Percentiles rank a stretch among this genome's conserved stretches.
These are phyloP conservation scores for Macrotyloma uniflorum DNA, from an alignment of 306 rosid genomes.

Conservation along the genomic window DNA sequence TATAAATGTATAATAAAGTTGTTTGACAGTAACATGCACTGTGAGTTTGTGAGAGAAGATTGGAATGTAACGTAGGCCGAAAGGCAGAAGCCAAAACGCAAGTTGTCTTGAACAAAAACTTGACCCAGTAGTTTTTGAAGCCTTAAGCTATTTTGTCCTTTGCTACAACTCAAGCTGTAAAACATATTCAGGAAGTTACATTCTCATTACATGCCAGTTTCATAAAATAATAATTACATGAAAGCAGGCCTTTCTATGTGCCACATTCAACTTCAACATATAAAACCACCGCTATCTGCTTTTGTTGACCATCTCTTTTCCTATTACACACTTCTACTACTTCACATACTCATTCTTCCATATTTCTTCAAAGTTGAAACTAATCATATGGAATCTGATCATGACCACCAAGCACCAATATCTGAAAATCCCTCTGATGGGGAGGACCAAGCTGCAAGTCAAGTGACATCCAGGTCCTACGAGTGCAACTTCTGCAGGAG, in stretches of 20 bases:
- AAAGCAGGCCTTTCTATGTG: slow-evolving; percentile 51
- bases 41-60: slow-evolving; percentile 10
- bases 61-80: slow-evolving; percentile 13
- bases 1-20: no score
- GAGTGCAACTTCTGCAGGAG: slow-evolving; percentile 82
- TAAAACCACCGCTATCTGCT: slow-evolving; percentile 19
- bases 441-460: slow-evolving; percentile 37
- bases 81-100: slow-evolving; percentile 31
- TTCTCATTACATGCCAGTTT: slow-evolving; percentile 33
- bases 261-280: slow-evolving; percentile 11
- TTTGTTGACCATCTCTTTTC: slow-evolving; percentile 39
- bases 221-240: slow-evolving; percentile 29
- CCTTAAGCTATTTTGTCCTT: slow-evolving; percentile 46
- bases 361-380: slow-evolving; percentile 4
- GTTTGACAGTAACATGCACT: slow-evolving; percentile 33
- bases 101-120: not conserved
- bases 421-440: slow-evolving; percentile 36
- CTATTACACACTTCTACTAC: not conserved
- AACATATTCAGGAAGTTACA: slow-evolving; percentile 35
- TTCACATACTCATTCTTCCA: not conserved
- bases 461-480: slow-evolving; percentile 49
- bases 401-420: slow-evolving; percentile 6
- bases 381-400: slow-evolving; percentile 48
- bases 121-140: slow-evolving; percentile 28
- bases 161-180: slow-evolving; percentile 45